These are phyloP conservation scores for Trifolium repens DNA, from an alignment of 306 rosid genomes.

Conservation along the genomic window DNA sequence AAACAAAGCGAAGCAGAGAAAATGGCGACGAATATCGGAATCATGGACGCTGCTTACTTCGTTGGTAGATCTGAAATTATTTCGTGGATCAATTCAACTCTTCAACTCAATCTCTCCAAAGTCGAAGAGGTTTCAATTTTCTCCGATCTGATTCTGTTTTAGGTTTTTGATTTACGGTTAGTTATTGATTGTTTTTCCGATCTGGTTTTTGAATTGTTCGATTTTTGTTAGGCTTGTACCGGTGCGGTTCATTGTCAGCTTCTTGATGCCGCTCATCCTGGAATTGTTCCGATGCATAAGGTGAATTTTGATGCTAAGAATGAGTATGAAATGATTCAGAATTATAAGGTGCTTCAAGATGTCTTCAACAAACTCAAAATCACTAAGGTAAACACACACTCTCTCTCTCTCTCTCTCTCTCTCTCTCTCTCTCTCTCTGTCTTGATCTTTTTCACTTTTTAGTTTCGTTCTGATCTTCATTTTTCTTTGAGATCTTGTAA, in stretches of 20 bases:
- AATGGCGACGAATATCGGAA: slow-evolving; percentile 93
- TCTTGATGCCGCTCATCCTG: slow-evolving; percentile 86
- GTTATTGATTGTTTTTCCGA: not conserved
- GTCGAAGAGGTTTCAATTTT: slow-evolving; percentile 63
- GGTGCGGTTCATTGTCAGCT: slow-evolving; percentile 98
- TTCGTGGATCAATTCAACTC: slow-evolving; percentile 91
- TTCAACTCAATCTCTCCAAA: slow-evolving; percentile 85
- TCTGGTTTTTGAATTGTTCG: slow-evolving; percentile 6
- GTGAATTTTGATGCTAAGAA: slow-evolving; percentile 93
- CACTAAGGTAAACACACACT: slow-evolving; percentile 63
- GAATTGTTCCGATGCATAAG: slow-evolving; percentile 96
- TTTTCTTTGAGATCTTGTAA: not conserved
- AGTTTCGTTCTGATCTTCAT: not conserved
- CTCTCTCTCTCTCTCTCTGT: not conserved
- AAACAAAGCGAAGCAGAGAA: not conserved
- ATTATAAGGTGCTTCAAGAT: slow-evolving; percentile 96
- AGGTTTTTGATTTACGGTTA: not conserved
- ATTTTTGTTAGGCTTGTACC: slow-evolving; percentile 67
- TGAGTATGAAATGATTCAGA: slow-evolving; percentile 98
- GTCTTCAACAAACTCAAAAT: slow-evolving; percentile 91
- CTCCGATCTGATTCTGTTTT: not conserved
- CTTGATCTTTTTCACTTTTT: not conserved
- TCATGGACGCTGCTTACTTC: slow-evolving; percentile 95
- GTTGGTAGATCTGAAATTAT: slow-evolving; percentile 95
- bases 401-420: not conserved